phyloP scores from a whole-genome alignment of 805 yeast genomes.

The Candida andamanensis region DNA sequence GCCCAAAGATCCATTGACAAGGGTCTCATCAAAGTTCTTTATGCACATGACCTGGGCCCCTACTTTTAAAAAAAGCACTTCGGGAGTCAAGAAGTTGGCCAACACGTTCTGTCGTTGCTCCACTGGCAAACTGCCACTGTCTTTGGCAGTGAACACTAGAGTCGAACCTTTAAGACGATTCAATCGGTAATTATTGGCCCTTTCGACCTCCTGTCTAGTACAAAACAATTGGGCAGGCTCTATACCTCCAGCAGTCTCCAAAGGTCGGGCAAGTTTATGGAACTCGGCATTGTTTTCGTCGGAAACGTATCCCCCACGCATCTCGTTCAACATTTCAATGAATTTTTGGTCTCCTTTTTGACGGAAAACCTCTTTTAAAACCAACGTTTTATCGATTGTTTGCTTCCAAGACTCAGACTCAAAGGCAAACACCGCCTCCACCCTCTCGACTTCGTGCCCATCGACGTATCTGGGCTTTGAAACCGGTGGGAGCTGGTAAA shows the following conservation, averaged over 20 bases:
- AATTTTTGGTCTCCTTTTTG: slow-evolving; percentile 70
- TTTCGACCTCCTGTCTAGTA: slow-evolving; percentile 66
- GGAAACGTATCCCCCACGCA: slow-evolving; percentile 59
- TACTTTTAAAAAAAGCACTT: slow-evolving; percentile 49
- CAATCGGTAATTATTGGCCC: slow-evolving; percentile 53
- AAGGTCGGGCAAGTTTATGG: slow-evolving; percentile 44
- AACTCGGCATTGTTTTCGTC: slow-evolving; percentile 47
- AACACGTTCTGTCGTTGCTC: slow-evolving; percentile 42
- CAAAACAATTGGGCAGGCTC: slow-evolving; percentile 73
- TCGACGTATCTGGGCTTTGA: slow-evolving; percentile 26
- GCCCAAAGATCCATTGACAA: slow-evolving; percentile 78
- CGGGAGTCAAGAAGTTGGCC: slow-evolving; percentile 60
- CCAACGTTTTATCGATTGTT: slow-evolving; percentile 52
- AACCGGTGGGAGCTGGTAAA: slow-evolving; percentile 79
- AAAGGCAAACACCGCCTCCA: slow-evolving; percentile 50
- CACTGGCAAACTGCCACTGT: slow-evolving; percentile 48
- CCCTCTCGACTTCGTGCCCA: slow-evolving; percentile 18
- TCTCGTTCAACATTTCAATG: slow-evolving; percentile 69
- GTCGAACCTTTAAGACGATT: slow-evolving; percentile 39
- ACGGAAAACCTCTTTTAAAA: slow-evolving; percentile 63
- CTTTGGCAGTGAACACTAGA: slow-evolving; percentile 44
- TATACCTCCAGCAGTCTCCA: slow-evolving; percentile 51
- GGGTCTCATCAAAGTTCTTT: slow-evolving; percentile 64
- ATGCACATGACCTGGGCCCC: slow-evolving; percentile 84
- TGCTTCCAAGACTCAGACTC: slow-evolving; percentile 59